Conservation (phyloP, 805 yeast species). For the Saturnispora quitensis region DNA sequence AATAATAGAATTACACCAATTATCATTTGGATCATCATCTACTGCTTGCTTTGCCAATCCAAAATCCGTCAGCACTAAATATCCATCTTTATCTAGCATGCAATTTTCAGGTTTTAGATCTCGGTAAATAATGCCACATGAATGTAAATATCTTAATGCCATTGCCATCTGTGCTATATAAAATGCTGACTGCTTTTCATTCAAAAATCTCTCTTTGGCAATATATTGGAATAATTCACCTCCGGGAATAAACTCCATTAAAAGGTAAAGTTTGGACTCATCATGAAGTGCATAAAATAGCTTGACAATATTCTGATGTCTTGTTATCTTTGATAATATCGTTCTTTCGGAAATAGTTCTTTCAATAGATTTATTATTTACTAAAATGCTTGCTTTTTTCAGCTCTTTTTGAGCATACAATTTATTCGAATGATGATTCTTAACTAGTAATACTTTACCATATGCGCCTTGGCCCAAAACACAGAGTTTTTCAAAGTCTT, state of each 20-base stretch:
- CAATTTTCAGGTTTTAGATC: slow-evolving; percentile 90
- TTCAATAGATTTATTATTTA: slow-evolving; percentile 44
- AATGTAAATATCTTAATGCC: slow-evolving; percentile 67
- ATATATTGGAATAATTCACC: slow-evolving; percentile 71
- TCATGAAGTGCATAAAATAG: slow-evolving; percentile 81
- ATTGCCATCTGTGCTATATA: slow-evolving; percentile 75
- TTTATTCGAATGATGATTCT: slow-evolving; percentile 47
- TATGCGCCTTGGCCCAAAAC: slow-evolving; percentile 83
- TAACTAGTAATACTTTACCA: slow-evolving; percentile 72
- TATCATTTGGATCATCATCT: slow-evolving; percentile 18
- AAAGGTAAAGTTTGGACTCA: slow-evolving; percentile 55
- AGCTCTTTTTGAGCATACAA: slow-evolving; percentile 80
- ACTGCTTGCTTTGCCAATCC: slow-evolving; percentile 54
- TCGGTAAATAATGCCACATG: slow-evolving; percentile 71
- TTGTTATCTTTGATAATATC: slow-evolving; percentile 50
- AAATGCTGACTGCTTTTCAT: slow-evolving; percentile 57
- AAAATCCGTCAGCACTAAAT: slow-evolving; percentile 75
- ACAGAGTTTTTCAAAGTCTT: slow-evolving; percentile 60
- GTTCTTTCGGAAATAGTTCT: slow-evolving; percentile 71
- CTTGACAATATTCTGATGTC: slow-evolving; percentile 77
- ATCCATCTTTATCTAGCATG: slow-evolving; percentile 62
- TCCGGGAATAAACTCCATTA: slow-evolving; percentile 81
- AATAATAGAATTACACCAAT: slow-evolving; percentile 47
- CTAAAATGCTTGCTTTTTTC: slow-evolving; percentile 64
- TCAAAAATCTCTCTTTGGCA: slow-evolving; percentile 34